Percentiles rank a stretch among this genome's conserved stretches.
phyloP scores from a whole-genome alignment of 2,329 filamentous ascomycete genomes.

The Arthrobotrys entomopaga region DNA sequence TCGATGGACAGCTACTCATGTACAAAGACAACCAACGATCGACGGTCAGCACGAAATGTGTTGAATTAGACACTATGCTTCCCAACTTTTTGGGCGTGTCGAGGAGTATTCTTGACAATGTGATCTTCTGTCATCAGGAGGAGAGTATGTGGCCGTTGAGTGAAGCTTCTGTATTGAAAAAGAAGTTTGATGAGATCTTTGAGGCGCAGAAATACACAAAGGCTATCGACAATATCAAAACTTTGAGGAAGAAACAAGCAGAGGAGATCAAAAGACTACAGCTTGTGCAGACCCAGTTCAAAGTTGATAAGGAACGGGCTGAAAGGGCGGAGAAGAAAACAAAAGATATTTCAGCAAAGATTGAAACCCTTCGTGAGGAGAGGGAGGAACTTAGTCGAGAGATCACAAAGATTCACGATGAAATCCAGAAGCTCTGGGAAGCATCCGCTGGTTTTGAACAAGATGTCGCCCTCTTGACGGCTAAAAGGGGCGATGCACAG shows the following conservation, averaged over 20 bases:
- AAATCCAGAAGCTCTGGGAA: conserved; percentile 31
- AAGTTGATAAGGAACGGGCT: conserved; percentile 84
- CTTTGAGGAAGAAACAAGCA: conserved; percentile 82
- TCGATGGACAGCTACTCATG: conserved; percentile 82
- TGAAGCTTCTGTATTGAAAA: conserved; percentile 84
- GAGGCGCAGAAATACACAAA: conserved; percentile 97
- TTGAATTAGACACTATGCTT: conserved; percentile 83
- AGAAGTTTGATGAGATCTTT: conserved; percentile 96
- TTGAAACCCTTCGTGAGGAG: conserved; percentile 43
- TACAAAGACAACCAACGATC: conserved; percentile 81
- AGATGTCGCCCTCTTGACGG: conserved; percentile 21
- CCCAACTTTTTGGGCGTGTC: conserved; percentile 89
- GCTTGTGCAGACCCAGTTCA: conserved; percentile 79
- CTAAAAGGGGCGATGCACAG: conserved; percentile 22
- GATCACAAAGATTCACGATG: conserved; percentile 34
- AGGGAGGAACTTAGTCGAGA: conserved; percentile 43
- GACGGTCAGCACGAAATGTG: conserved; percentile 80
- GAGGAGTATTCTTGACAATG: conserved; percentile 86
- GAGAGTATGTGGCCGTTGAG: conserved; percentile 97
- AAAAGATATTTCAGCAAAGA: conserved; percentile 40
- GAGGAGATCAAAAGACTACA: conserved; percentile 78
- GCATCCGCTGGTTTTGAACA: conserved; percentile 40
- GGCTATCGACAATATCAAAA: conserved; percentile 93
- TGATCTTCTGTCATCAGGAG: conserved; percentile 99
- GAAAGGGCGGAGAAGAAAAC: conserved; percentile 66